phyloP scores from a whole-genome alignment of 495 filamentous ascomycete species.

The Usnea hakonensis region DNA sequence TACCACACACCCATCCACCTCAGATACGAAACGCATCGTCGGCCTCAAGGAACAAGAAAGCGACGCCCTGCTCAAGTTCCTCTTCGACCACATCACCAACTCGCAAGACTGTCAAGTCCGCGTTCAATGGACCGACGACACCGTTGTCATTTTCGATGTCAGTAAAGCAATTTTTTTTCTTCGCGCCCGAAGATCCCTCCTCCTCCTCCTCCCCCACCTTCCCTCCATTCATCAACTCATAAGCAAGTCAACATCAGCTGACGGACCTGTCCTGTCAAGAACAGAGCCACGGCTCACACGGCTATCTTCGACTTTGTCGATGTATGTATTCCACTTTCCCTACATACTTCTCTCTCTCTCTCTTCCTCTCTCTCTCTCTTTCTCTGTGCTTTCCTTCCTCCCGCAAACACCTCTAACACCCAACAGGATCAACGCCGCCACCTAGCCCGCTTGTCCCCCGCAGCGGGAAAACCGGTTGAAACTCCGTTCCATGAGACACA shows the following conservation, averaged over 20 bases:
- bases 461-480: background rate
- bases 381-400: no score
- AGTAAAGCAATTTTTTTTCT: no score
- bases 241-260: background rate
- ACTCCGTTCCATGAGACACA: background rate
- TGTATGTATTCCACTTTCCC: constrained; percentile 25
- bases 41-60: constrained; percentile 64
- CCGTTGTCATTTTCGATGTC: constrained; percentile 57
- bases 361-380: no score
- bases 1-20: background rate
- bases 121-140: constrained; percentile 49
- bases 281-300: constrained; percentile 69
- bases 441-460: background rate
- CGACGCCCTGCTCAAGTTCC: constrained; percentile 55
- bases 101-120: constrained; percentile 52
- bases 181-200: no score
- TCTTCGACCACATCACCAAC: constrained; percentile 56
- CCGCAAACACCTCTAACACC: no score
- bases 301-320: constrained; percentile 76
- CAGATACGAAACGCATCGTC: constrained; percentile 53
- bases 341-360: background rate
- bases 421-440: background rate
- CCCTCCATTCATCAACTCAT: no score
- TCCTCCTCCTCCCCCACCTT: no score
- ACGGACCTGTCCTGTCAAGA: constrained; percentile 30